Base-by-base conservation (phyloP, 371 early-diverging fungal species). In the Entomophthora muscae region DNA sequence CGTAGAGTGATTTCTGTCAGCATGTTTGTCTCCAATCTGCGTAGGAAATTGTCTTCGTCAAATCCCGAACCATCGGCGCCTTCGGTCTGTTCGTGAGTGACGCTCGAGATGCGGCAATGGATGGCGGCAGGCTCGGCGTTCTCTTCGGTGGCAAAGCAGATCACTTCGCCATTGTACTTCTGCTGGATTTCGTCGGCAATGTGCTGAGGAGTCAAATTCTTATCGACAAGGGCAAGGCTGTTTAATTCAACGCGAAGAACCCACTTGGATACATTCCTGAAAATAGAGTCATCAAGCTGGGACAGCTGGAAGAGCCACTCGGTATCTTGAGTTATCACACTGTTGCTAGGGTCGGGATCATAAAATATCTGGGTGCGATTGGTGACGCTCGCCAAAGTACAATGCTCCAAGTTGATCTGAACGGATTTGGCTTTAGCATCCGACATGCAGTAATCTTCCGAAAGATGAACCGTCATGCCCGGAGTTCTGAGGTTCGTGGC, bases 401-500 rank as follows among this genome's bases (percentile, higher is more conserved):
- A 91, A 77, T 95, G 88, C 73, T 99, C 98, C 30, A 99, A 80
- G 33, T 82, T 79, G 12, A 83, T 83, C 73, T 94, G 92, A 21
- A 97, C 87, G 69, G 82, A 79, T 77, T 97, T 98, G 33, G 96
- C 98, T 57, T 78, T 73, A 66, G 90, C 85, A 66, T 89, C 80
- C 66, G 86, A 83, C 56, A 79, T 75, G 23, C 84, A 77, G 67
- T 85, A 83, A 64, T 90, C 87, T 3, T 79, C 74, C 22, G 81
- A 80, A 73, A 99, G 73, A 75, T 83, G 92, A 13, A 99, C 84
- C 63, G 84, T 84, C 70, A 98, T 73, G 33, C 88, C 81, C 31
- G 99, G 99, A 21, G 99, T 99, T 73, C 93, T 95, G 73, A 96
- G 89, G 74, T 91, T 95, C 62, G 84, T 91, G 3, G 98, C 94